Base-by-base conservation (phyloP, 2,329 filamentous ascomycete genomes). In the Botrytis porri region DNA sequence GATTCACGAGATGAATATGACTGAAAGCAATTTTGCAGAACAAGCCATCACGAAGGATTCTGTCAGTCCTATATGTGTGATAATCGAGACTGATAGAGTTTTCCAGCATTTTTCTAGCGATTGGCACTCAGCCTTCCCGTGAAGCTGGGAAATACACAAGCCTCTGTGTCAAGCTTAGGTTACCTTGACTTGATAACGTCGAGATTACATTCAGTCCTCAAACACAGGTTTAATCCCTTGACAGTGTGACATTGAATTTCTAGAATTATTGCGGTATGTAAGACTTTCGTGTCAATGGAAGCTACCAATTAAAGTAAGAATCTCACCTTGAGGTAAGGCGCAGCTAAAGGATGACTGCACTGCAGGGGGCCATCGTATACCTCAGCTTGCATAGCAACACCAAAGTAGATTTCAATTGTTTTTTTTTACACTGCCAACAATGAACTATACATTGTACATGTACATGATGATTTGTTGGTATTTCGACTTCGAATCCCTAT, bases 331-430 rank as follows among this genome's bases (percentile, higher is more conserved):
- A 57, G 61, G 45, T 41, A 66, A 57, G 60, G 72, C 51, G 60
- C 72, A 73, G 72, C 72, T 70, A 70, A 71, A 65, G 51, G 72
- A 71, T 73, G 72, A 63, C 72, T 59, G 54, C 69, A 73, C 72
- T 64, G 72, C 72, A 73, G 59, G 69, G 61, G 48, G 20, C 39
- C 59, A 51, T 43, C 71, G 35, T 60, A 29, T n/a, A 37, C 37
- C 32, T 69, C 71, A 70, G 65, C 71, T 41, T 62, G 51, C 35
- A 57, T 32, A 57, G 59, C 57, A 62, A 59, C 22, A 72, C 37
- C 32, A 48, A 60, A 39, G 25, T 48, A 45, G 22, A 48, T 62
- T 60, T 66, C 14, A 39, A 41, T 62, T 62, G 57, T 29, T 22
- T 54, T 39, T 39, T 51, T 51, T 32, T 8, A n/a, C 39, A 35